Base-by-base conservation (phyloP, 306 rosid species). In the Lathyrus sativus region DNA sequence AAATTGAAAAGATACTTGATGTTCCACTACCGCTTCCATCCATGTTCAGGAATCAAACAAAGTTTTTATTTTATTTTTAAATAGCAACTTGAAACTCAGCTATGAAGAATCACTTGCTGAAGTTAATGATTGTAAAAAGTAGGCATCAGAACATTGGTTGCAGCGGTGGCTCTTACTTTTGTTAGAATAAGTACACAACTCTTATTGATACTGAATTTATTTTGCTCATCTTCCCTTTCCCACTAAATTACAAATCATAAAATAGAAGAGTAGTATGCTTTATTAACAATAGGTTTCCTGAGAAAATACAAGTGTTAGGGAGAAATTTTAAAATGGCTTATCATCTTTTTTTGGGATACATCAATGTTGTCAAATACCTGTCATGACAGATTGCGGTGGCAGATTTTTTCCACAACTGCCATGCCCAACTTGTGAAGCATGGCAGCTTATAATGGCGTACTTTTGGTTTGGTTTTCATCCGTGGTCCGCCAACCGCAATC, bases 231-330 rank as follows among this genome's bases (percentile, higher is more conserved):
- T 56, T 9, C 65, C 51, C 44, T 68, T 46, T 8, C 38, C 48
- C 48, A 57, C 19, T 45, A 45, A 45, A 45, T 45, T 45, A n/a
- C 17, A 45, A 24, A 24, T 24, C 26, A 24, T 24, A 45, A 56
- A 67, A 61, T 11, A 45, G 17, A 24, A 57, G 45, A 66, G 39
- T 57, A 17, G 26, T 42, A 55, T 38, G 50, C 62, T n/a, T 35
- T 55, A 50, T 78, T 59, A 31, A 39, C 41, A 55, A 7, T 8
- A 26, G 18, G 41, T 45, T 62, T 62, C 43, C 17, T 9, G 63
- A n/a, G 63, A 72, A 72, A 59, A 35, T 45, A 22, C 56, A 58
- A 3, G 0, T 55, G 54, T 43, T 17, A 4, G 24, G 72, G 50
- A 68, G 53, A 74, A 24, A 4, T 3, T 26, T 26, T 51, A 19